phyloP scores from a whole-genome alignment of 371 early-diverging fungal genomes.

The Umbelopsis sp. region DNA sequence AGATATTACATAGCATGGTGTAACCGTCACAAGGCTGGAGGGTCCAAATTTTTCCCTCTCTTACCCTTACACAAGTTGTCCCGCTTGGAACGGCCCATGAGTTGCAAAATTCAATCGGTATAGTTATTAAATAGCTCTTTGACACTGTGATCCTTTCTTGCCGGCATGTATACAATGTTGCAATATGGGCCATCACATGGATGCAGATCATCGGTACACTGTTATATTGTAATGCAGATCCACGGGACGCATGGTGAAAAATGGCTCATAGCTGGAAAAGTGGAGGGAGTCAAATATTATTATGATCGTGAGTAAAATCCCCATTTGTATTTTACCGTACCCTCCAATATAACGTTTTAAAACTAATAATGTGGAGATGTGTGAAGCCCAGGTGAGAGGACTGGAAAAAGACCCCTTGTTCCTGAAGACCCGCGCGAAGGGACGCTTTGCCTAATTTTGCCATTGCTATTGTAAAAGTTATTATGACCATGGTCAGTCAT shows the following conservation, averaged over 20 bases:
- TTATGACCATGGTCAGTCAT: too few species aligned
- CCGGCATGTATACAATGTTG: too few species aligned
- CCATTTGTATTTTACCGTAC: background rate
- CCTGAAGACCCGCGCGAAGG: background rate
- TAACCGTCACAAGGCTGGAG: background rate
- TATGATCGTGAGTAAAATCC: conserved; percentile 2
- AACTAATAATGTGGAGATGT: background rate
- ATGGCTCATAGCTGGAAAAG: background rate
- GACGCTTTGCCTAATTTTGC: background rate
- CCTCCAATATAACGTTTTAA: background rate
- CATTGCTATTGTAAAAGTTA: too few species aligned
- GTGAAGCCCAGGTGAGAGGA: background rate
- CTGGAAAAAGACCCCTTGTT: background rate
- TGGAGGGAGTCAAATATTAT: background rate
- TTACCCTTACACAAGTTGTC: background rate
- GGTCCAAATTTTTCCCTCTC: background rate
- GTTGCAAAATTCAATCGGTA: too few species aligned
- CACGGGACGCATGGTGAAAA: too few species aligned
- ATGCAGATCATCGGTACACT: too few species aligned
- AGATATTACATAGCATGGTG: background rate
- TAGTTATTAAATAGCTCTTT: too few species aligned
- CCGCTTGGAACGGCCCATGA: background rate
- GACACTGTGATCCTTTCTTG: too few species aligned
- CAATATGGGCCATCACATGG: too few species aligned
- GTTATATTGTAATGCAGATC: too few species aligned